Evolutionary conservation across 257 asterid genomes (phyloP).

Genomic region (Lantana camara): DNA sequence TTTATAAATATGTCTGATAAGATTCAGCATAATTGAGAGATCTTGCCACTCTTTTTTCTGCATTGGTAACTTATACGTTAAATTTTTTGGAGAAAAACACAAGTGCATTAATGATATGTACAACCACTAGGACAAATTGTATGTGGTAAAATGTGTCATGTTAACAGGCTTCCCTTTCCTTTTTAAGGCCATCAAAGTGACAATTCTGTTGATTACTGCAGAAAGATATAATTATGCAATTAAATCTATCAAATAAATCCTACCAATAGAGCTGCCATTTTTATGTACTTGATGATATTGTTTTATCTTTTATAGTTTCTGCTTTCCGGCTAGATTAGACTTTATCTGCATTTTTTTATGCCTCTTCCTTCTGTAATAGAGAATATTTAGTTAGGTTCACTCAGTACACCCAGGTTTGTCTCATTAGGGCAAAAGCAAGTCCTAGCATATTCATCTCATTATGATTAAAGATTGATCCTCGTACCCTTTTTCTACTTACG

Average conservation of each 20-base stretch:
- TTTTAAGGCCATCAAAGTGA: slow-evolving; percentile 5
- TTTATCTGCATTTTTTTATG: neutral
- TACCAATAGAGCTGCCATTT: neutral
- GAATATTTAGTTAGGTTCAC: neutral
- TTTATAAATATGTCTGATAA: neutral
- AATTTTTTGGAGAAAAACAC: neutral
- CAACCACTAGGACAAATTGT: neutral
- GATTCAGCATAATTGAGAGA: neutral
- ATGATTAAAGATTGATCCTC: neutral
- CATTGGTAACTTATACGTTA: neutral
- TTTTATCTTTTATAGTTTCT: neutral
- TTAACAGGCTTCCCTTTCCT: neutral
- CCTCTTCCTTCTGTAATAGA: neutral
- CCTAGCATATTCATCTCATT: too few relatives aligned
- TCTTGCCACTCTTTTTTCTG: neutral
- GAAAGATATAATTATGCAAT: neutral
- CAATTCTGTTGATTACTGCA: neutral
- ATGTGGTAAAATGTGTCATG: neutral
- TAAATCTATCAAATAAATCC: neutral
- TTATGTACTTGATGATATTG: neutral
- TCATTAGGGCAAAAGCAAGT: neutral
- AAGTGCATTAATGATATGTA: neutral
- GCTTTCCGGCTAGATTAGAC: neutral
- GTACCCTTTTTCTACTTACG: neutral
- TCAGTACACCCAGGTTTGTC: too few relatives aligned